Evolutionary conservation across 306 rosid genomes (phyloP).

Genomic region (Dalbergia oliveri): DNA sequence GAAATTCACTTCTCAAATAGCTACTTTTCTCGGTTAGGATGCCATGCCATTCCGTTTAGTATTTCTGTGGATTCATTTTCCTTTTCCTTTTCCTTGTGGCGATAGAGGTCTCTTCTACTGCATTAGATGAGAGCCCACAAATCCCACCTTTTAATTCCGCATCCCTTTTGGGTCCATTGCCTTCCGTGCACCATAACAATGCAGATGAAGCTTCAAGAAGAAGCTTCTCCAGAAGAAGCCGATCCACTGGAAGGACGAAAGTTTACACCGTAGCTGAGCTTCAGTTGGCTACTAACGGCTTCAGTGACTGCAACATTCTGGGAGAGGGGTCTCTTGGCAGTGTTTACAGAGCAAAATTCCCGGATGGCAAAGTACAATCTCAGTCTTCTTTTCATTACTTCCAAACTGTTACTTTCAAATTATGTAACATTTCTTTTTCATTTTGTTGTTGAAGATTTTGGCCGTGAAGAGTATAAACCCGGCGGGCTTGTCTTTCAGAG

Average conservation of each 20-base stretch:
- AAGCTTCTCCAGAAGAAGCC: conserved; percentile 61
- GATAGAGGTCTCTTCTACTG: conserved; percentile 51
- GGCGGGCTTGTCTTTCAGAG: conserved; percentile 58
- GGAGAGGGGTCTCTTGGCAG: conserved; percentile 89
- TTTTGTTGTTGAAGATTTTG: conserved; percentile 55
- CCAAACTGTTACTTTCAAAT: conserved; percentile 17
- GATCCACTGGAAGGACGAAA: conserved; percentile 59
- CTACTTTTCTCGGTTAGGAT: not conserved
- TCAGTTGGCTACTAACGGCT: conserved; percentile 77
- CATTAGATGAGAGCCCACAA: conserved; percentile 57
- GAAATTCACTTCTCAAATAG: not conserved
- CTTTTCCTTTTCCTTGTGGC: not conserved
- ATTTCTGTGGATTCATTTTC: conserved; percentile 4
- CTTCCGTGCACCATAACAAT: conserved; percentile 55
- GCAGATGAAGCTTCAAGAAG: conserved; percentile 53
- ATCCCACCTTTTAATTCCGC: conserved; percentile 50
- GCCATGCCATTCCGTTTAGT: conserved; percentile 26
- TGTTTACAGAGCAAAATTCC: conserved; percentile 78
- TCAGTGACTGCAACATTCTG: conserved; percentile 62
- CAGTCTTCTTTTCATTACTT: conserved; percentile 5
- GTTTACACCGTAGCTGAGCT: conserved; percentile 70
- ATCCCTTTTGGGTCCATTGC: conserved; percentile 54
- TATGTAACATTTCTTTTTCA: not conserved
- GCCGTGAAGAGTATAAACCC: conserved; percentile 74
- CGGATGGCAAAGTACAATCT: conserved; percentile 72